These are phyloP conservation scores for Penicillium crystallinum DNA, from an alignment of 495 filamentous ascomycete genomes.

Conservation along the genomic window DNA sequence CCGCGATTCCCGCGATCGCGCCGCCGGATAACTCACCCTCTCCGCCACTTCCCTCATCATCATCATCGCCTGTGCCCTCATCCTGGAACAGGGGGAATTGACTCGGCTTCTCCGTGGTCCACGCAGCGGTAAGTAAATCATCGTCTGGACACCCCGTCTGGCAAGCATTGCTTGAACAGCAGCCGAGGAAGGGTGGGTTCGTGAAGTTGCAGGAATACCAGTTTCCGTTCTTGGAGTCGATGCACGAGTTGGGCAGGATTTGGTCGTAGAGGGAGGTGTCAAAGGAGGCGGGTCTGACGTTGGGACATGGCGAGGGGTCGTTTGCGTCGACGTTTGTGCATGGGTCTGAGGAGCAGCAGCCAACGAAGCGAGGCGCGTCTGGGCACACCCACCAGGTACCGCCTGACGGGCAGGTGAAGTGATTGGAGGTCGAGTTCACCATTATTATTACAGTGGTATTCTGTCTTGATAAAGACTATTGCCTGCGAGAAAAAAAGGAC, in stretches of 20 bases:
- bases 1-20: constrained; percentile 20
- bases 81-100: constrained; percentile 17
- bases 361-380: constrained; percentile 19
- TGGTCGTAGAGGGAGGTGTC: constrained; percentile 6
- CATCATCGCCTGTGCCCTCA: constrained; percentile 4
- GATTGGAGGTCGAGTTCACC: constrained; percentile 3
- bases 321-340: constrained; percentile 17
- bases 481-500: constrained; percentile 3
- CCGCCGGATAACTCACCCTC: constrained; percentile 7
- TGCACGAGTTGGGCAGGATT: constrained; percentile 18
- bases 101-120: not conserved
- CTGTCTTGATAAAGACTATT: constrained; percentile 14
- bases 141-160: constrained; percentile 16
- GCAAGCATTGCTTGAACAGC: constrained; percentile 19
- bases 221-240: constrained; percentile 2
- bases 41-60: constrained; percentile 8
- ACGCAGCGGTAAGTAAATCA: constrained; percentile 18
- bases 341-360: constrained; percentile 25
- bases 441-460: constrained; percentile 12
- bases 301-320: constrained; percentile 15
- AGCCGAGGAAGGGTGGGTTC: constrained; percentile 21
- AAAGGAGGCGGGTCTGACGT: constrained; percentile 14
- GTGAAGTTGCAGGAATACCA: constrained; percentile 23
- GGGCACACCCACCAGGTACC: constrained; percentile 25
- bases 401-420: constrained; percentile 23